These are phyloP conservation scores for Vitis amurensis DNA, from an alignment of 164 flowering plant genomes.

Conservation along the genomic window DNA sequence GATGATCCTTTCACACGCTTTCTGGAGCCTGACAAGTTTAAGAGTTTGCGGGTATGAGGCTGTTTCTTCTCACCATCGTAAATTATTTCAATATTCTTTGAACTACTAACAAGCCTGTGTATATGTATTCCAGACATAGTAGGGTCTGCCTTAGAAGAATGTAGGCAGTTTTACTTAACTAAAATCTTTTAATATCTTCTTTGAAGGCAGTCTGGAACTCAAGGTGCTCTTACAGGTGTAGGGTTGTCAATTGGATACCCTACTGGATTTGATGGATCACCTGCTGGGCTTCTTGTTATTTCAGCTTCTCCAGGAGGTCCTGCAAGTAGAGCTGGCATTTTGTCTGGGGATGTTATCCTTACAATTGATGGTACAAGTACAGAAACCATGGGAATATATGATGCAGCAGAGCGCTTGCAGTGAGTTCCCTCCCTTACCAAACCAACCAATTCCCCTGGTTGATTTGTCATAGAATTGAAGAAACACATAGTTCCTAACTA, in stretches of 20 bases:
- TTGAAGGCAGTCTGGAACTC: conserved; percentile 99
- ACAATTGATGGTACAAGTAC: conserved; percentile 73
- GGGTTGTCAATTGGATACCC: conserved; percentile 95
- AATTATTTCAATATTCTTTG: neutral
- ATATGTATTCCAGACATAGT: neutral
- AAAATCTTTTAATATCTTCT: conserved; percentile 27
- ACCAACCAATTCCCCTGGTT: no score
- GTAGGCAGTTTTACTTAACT: conserved; percentile 7
- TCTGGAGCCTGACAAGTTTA: conserved; percentile 89
- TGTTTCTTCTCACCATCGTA: conserved; percentile 19
- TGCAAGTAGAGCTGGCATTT: conserved; percentile 81
- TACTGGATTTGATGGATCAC: conserved; percentile 42
- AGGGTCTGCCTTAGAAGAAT: neutral
- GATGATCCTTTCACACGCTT: conserved; percentile 96
- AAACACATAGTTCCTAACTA: no score
- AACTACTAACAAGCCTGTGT: neutral
- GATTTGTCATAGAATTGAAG: no score
- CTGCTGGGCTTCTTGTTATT: conserved; percentile 76
- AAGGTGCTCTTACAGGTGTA: conserved; percentile 93
- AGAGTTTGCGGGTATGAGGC: conserved; percentile 74
- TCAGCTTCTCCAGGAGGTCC: conserved; percentile 96
- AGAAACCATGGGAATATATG: conserved; percentile 82
- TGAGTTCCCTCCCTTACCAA: conserved; percentile 30
- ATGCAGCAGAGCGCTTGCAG: conserved; percentile 96
- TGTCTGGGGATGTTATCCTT: conserved; percentile 78